phyloP scores from a whole-genome alignment of 23 red algal genomes.

The Gracilariopsis chorda region DNA sequence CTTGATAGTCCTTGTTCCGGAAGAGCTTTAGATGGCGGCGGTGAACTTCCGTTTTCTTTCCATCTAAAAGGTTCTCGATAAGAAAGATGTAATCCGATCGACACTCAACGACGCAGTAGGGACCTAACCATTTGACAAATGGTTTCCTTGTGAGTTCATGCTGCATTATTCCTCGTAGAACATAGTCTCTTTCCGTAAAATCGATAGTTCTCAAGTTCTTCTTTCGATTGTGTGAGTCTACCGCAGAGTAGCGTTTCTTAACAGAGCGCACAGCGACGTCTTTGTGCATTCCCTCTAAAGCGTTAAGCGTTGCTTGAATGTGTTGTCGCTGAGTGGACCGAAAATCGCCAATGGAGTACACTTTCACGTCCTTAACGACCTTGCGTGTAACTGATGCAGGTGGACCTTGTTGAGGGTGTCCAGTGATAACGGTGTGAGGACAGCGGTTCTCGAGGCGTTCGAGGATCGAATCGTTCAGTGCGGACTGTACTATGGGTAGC shows the following conservation, averaged over 20 bases:
- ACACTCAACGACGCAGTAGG: not conserved
- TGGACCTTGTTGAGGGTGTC: not conserved
- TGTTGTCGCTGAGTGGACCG: not conserved
- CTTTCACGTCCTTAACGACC: not conserved
- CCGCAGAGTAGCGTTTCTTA: not conserved
- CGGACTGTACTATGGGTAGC: not conserved
- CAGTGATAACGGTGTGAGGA: not conserved
- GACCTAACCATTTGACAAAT: not conserved
- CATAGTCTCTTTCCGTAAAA: conserved; percentile 5
- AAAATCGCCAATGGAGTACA: not conserved
- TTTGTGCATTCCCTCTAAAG: not conserved
- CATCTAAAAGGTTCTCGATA: too few species aligned
- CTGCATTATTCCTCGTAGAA: not conserved
- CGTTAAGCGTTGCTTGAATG: not conserved
- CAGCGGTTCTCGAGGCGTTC: not conserved
- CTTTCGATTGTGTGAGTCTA: not conserved
- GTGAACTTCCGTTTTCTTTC: too few species aligned
- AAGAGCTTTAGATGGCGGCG: too few species aligned
- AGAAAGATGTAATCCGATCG: too few species aligned
- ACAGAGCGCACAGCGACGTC: not conserved
- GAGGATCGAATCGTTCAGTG: not conserved
- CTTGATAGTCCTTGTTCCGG: too few species aligned
- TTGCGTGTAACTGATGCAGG: not conserved
- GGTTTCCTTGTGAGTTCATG: not conserved
- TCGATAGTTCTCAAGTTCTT: not conserved